Evolutionary conservation across 352 stramenopile species (phyloP).

Genomic region (Phytophthora nicotianae): DNA sequence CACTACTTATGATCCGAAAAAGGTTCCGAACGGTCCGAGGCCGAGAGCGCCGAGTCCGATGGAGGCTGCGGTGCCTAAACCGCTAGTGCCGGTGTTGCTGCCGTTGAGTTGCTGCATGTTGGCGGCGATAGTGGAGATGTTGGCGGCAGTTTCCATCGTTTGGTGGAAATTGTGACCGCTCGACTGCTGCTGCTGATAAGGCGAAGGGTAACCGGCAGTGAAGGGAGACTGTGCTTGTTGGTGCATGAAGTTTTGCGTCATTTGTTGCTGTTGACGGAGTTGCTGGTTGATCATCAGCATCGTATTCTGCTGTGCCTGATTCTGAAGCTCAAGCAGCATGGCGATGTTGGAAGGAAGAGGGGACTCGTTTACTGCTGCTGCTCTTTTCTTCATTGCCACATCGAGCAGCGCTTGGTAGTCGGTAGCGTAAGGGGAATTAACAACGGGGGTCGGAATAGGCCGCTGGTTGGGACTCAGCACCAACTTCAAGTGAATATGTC

Average conservation of each 20-base stretch:
- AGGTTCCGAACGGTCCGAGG: slow-evolving; percentile 15
- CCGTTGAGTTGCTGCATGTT: slow-evolving; percentile 29
- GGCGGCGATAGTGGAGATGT: slow-evolving; percentile 19
- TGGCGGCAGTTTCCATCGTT: slow-evolving; percentile 21
- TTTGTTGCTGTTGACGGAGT: slow-evolving; percentile 18
- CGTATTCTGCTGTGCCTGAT: slow-evolving; percentile 19
- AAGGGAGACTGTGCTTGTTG: slow-evolving; percentile 4
- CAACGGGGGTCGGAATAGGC: slow-evolving; percentile 1
- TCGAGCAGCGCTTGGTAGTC: slow-evolving; percentile 22
- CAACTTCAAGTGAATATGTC: slow-evolving; percentile 47
- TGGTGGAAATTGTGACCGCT: slow-evolving; percentile 17
- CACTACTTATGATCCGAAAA: slow-evolving; percentile 14
- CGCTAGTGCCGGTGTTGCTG: slow-evolving; percentile 7
- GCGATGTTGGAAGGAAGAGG: slow-evolving; percentile 15
- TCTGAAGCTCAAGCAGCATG: slow-evolving; percentile 12
- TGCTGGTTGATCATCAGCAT: slow-evolving; percentile 19
- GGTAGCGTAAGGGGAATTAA: slow-evolving; percentile 8
- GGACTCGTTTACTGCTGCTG: slow-evolving; percentile 7
- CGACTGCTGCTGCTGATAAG: slow-evolving; percentile 17
- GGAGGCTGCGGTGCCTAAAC: slow-evolving; percentile 15
- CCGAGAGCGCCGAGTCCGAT: slow-evolving; percentile 18
- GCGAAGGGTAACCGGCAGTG: background rate
- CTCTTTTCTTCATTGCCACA: slow-evolving; percentile 16
- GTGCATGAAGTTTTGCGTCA: slow-evolving; percentile 2
- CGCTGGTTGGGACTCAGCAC: slow-evolving; percentile 20